Evolutionary conservation across 2,329 filamentous ascomycete genomes (phyloP), one percentile per base, ranked within the genome.

Genomic region (Tolypocladium endophyticum): DNA sequence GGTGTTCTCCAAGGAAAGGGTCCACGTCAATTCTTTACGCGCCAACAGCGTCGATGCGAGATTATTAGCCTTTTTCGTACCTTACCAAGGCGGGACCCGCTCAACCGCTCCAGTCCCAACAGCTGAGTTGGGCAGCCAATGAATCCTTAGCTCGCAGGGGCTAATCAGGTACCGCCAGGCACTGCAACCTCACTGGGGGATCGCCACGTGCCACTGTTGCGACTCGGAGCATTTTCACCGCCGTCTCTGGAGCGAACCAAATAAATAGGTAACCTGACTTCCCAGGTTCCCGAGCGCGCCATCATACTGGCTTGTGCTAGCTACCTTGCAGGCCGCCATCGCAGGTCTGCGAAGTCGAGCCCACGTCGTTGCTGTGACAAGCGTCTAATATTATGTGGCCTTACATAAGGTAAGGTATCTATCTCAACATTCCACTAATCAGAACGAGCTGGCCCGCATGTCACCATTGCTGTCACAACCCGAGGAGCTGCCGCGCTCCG

Each of bases 401-500:
- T 12, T n/a, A 14, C 16, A 35, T 20, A n/a, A n/a, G n/a, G 28
- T 53, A 28, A 3, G 8, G 4, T 33, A 36, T 9, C 12, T 53
- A 53, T 9, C 18, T 1, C 11, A 14, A 16, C 25, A 14, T 3
- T 5, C 25, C 45, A 30, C 3, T 18, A 3, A 7, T 45, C 41
- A 45, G 16, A 18, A 30, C 25, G 20, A 9, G 45, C 14, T 9
- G 45, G 45, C 9, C 47, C 28, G 25, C 45, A 30, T 52, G 16
- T 4, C 45, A 30, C 33, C 16, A 5, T 25, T 6, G 25, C 14
- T 20, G 25, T 30, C 18, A 33, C 16, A 33, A 4, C 18, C 50
- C 50, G 6, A 53, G 28, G 11, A 53, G 50, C 8, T n/a, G 61
- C 35, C 52, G 57, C 20, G 62, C 64, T 6, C 64, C 65, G 50